phyloP scores from a whole-genome alignment of 805 yeast species.

The Saturnispora halmiae region DNA sequence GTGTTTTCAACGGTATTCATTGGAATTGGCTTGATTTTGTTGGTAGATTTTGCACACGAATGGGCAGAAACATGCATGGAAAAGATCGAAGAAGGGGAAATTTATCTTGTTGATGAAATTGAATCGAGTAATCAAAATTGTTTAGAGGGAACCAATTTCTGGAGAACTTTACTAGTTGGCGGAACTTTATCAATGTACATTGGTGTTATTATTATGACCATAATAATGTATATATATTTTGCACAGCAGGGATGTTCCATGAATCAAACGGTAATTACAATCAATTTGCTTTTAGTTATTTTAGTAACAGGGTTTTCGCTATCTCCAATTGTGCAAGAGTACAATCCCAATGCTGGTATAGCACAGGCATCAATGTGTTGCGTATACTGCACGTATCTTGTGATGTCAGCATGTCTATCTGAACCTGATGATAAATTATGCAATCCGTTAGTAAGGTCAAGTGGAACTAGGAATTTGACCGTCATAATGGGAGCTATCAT shows the following conservation, averaged over 20 bases:
- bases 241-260: conserved; percentile 74
- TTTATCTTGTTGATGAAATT: conserved; percentile 40
- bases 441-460: conserved; percentile 83
- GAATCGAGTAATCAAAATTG: conserved; percentile 32
- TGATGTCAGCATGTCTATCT: conserved; percentile 86
- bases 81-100: conserved; percentile 75
- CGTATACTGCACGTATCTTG: conserved; percentile 82
- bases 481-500: conserved; percentile 85
- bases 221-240: conserved; percentile 74
- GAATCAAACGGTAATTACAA: conserved; percentile 79
- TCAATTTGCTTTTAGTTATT: conserved; percentile 60
- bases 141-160: conserved; percentile 40
- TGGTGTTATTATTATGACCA: conserved; percentile 61
- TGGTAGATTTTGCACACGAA: conserved; percentile 96
- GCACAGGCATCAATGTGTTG: conserved; percentile 97
- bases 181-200: conserved; percentile 84
- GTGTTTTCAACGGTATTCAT: conserved; percentile 77
- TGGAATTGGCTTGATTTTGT: conserved; percentile 77
- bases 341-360: conserved; percentile 89
- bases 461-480: conserved; percentile 83
- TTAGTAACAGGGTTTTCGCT: conserved; percentile 64
- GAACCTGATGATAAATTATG: conserved; percentile 93
- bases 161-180: conserved; percentile 75
- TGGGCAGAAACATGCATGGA: conserved; percentile 97
- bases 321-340: conserved; percentile 78